These are phyloP conservation scores for Suhomyces coccinellae DNA, from an alignment of 1,139 yeast species.

Conservation along the genomic window DNA sequence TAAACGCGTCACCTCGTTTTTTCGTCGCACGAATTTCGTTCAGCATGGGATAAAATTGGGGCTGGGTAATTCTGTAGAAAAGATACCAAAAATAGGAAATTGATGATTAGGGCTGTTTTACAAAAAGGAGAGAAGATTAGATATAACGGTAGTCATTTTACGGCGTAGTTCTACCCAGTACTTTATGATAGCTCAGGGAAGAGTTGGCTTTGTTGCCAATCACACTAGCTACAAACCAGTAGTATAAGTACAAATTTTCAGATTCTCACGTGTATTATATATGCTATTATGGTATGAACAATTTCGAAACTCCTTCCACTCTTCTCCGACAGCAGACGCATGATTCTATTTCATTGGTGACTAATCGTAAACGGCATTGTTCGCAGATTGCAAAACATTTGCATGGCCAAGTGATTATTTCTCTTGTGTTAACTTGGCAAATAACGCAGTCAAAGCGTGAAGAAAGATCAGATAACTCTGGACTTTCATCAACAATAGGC, in stretches of 20 bases:
- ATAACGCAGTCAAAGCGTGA: conserved; percentile 63
- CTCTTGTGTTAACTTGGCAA: conserved; percentile 74
- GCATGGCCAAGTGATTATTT: conserved; percentile 90
- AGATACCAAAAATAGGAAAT: neutral
- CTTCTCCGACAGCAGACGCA: conserved; percentile 84
- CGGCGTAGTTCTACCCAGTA: neutral
- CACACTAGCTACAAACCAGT: too few relatives aligned
- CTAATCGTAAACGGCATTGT: conserved; percentile 74
- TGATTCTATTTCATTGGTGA: conserved; percentile 68
- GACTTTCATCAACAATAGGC: conserved; percentile 2
- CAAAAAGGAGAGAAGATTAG: too few relatives aligned
- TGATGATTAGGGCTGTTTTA: neutral
- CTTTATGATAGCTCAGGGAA: neutral
- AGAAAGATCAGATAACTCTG: conserved; percentile 17
- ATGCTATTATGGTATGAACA: conserved; percentile 48
- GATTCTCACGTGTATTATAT: too few relatives aligned
- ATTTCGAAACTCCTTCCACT: conserved; percentile 57
- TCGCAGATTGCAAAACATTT: conserved; percentile 87
- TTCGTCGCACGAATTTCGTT: neutral
- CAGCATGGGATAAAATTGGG: neutral
- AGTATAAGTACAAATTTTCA: too few relatives aligned
- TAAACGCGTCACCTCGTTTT: neutral
- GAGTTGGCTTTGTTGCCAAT: too few relatives aligned
- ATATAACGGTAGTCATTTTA: too few relatives aligned
- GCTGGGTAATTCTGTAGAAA: neutral